Base-by-base conservation (phyloP, 2,329 filamentous ascomycete genomes). In the Helminthosporium solani region DNA sequence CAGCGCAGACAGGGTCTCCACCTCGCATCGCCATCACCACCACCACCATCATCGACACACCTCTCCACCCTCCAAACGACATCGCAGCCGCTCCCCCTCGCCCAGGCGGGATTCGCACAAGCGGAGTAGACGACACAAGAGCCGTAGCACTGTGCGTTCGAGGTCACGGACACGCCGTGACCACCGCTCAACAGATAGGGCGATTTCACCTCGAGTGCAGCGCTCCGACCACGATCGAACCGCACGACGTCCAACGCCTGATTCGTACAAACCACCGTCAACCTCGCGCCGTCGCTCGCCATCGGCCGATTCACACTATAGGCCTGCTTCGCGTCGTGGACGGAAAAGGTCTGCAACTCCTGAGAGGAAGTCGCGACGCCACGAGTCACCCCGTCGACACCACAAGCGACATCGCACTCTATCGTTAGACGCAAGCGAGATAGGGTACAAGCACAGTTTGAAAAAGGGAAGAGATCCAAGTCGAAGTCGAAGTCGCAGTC, bases 231-330 rank as follows among this genome's bases (percentile, higher is more conserved):
- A 58, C 51, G 66, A 70, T 42, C 60, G 63, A 52, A 49, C 56
- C 12, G 48, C 61, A 45, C 62, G 64, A 46, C 60, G 67, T 41
- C 59, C 57, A 19, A 68, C 71, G 15, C 68, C 70, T 42, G 66
- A 68, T 47, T 57, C 62, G 20, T 70, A 72, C 54, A 57, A 70
- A 21, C 63, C 63, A 27, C 39, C 53, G 0, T 46, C 56, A 7
- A 44, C 64, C 11, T 53, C 58, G 44, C 71, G 68, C 33, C 70
- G 67, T 37, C 71, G 70, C 45, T 75, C 73, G 28, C 68, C 60
- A 12, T 75, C 73, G 12, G 58, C 53, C 48, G 71, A 74, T 35
- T 70, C 69, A 23, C 58, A 64, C 42, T 70, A 72, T 52, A 56
- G 63, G 42, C 56, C 59, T 18, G 60, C 61, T 30, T 51, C 65